Evolutionary conservation across 208 protist genomes (phyloP).

Genomic region (Trypanosoma cruzi): DNA sequence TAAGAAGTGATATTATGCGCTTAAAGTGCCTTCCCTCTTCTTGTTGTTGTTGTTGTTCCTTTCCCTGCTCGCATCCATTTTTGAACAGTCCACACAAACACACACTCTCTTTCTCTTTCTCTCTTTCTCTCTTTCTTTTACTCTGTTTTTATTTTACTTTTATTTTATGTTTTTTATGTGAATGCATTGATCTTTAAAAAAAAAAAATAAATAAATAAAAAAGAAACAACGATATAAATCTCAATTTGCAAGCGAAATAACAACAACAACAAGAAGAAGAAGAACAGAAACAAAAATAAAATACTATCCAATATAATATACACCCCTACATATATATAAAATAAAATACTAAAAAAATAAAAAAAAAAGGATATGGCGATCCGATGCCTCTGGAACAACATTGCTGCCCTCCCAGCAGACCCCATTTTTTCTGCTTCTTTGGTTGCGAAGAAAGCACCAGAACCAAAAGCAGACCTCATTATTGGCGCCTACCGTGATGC

Average conservation of each 20-base stretch:
- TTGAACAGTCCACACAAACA: no score
- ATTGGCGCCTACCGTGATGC: slow-evolving; percentile 98
- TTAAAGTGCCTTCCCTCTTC: no score
- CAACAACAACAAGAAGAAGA: no score
- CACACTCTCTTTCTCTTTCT: background rate
- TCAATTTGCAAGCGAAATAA: no score
- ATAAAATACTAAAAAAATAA: background rate
- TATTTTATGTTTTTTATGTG: background rate
- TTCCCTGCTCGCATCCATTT: no score
- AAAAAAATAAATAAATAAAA: no score
- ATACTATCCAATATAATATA: background rate
- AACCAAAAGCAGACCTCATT: slow-evolving; percentile 96
- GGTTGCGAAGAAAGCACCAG: slow-evolving; percentile 42
- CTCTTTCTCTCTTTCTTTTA: background rate
- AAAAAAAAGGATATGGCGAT: slow-evolving; percentile 1
- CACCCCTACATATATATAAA: background rate
- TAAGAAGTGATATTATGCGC: no score
- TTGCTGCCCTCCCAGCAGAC: slow-evolving; percentile 46
- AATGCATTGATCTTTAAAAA: no score
- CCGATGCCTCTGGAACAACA: slow-evolving; percentile 7
- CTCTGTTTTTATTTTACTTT: background rate
- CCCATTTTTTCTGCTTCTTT: slow-evolving; percentile 49
- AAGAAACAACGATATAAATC: no score
- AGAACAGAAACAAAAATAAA: background rate
- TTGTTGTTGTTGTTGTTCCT: no score